Percentiles rank a stretch among this genome's conserved stretches.
phyloP scores from a whole-genome alignment of 441 rosid genomes.

The Syzygium syzygioides region DNA sequence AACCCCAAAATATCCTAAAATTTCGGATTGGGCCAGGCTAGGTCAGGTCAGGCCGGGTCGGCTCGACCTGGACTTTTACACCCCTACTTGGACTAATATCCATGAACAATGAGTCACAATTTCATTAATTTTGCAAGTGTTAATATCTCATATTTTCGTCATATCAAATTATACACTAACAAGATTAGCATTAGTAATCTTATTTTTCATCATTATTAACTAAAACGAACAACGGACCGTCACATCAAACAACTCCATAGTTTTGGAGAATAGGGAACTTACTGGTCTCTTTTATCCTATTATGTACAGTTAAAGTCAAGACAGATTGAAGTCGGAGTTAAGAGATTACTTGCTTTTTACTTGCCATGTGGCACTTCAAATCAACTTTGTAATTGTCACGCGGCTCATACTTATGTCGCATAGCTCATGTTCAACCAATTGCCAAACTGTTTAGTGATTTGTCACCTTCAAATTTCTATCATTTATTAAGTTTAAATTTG shows the following conservation, averaged over 20 bases:
- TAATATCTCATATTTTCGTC: background rate
- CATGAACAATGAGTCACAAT: accelerated
- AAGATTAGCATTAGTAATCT: background rate
- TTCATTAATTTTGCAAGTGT: background rate
- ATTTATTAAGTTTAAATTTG: background rate
- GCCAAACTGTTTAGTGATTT: background rate
- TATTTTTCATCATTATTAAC: background rate
- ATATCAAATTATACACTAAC: too few relatives aligned
- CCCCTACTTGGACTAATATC: too few relatives aligned
- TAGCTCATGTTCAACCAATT: background rate
- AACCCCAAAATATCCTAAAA: too few relatives aligned
- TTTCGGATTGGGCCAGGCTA: too few relatives aligned
- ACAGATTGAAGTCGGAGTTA: accelerated
- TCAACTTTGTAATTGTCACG: background rate
- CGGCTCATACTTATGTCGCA: too few relatives aligned
- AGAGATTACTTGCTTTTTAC: background rate
- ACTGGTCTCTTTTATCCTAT: background rate
- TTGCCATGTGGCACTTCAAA: background rate
- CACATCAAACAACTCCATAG: accelerated
- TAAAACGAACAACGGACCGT: background rate
- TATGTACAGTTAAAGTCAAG: background rate
- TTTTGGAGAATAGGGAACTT: background rate
- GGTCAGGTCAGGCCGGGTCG: too few relatives aligned
- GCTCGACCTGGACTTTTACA: too few relatives aligned
- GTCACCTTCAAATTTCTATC: background rate